phyloP scores from a whole-genome alignment of 306 rosid genomes.

The Mucuna pruriens region DNA sequence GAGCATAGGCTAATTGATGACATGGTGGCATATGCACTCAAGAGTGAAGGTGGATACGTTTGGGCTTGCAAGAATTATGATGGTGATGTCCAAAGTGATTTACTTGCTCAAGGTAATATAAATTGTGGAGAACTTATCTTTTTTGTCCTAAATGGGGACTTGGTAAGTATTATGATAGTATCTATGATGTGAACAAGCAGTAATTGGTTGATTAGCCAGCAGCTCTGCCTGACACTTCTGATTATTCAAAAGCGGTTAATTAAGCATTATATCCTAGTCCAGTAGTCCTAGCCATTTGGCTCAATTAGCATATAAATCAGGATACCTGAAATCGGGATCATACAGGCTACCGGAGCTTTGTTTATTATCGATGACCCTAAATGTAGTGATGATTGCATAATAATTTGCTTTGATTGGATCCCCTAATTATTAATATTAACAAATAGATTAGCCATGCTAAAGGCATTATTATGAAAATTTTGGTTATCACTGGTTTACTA shows the following conservation, averaged over 20 bases:
- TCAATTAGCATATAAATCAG: background rate
- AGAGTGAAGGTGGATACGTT: constrained; percentile 98
- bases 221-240: background rate
- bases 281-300: background rate
- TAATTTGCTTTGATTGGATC: constrained; percentile 18
- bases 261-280: constrained; percentile 1
- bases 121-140: background rate
- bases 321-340: background rate
- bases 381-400: background rate
- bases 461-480: background rate
- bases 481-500: background rate
- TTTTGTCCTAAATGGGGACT: constrained; percentile 18
- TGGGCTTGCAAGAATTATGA: constrained; percentile 99
- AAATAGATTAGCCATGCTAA: background rate
- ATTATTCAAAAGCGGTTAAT: background rate
- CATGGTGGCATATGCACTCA: constrained; percentile 95
- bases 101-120: constrained; percentile 92
- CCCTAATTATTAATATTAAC: background rate
- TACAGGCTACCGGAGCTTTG: background rate
- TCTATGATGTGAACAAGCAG: constrained; percentile 13
- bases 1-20: constrained; percentile 99
- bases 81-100: constrained; percentile 97
- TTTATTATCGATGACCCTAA: background rate
- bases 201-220: constrained; percentile 17
- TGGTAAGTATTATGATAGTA: constrained; percentile 11